Base-by-base conservation (phyloP, 805 yeast genomes). In the Ogataea trehaloabstinens region DNA sequence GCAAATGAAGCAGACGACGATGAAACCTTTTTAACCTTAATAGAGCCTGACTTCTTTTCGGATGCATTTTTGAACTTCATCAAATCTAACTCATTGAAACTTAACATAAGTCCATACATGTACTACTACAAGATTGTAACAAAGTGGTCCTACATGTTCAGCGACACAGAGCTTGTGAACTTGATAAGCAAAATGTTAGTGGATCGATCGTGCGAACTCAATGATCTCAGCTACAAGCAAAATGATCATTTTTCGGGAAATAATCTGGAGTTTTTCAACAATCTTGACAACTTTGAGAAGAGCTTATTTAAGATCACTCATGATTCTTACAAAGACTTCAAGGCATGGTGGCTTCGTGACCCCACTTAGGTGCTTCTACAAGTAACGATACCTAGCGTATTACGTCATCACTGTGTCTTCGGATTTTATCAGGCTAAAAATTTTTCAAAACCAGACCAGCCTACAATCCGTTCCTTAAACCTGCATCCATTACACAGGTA, bases 241-340 rank as follows among this genome's bases (percentile, higher is more conserved):
- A 71, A 38, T 20, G 59, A 56, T 20, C 51, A 49, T 15, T 53
- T 55, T 32, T 51, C 51, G 5, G 54, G 58, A n/a, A 52, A 42
- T 16, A 59, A 59, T 28, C 45, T 47, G n/a, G 58, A 56, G 28
- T 85, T 89, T 49, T 51, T 85, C 31, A 67, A 74, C 42, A 78
- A 81, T 4, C 64, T 89, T 45, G 97, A 89, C 55, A 87, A 82
- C 52, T 82, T 77, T 56, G 97, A 89, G 53, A 82, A 76, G 57
- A 61, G 60, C 24, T 52, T 85, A 17, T 83, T 74, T 59, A 74
- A 68, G 41, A 51, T 57, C 11, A 70, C 87, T 2, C 73, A 78
- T 41, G 78, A 70, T 37, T 46, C 57, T 2, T 57, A 52, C 41
- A 49, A 50, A 33, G 60, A 57, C 15, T 38, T 55, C 30, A 58